These are phyloP conservation scores for Thoreauomyces humboldtii DNA, from an alignment of 192 early-diverging fungal genomes.

Conservation along the genomic window DNA sequence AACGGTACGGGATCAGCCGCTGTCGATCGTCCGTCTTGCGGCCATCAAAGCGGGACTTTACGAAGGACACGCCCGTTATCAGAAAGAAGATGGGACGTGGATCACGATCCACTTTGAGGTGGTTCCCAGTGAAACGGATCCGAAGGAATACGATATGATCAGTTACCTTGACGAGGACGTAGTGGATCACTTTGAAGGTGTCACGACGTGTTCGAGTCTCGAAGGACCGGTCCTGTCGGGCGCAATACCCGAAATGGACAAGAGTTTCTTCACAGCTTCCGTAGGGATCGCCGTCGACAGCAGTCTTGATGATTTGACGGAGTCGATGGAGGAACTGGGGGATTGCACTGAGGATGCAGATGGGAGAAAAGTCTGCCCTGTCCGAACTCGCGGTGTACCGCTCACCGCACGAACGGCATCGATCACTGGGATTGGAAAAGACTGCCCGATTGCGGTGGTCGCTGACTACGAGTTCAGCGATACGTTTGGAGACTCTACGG, in stretches of 20 bases:
- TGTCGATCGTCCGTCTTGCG: conserved; percentile 13
- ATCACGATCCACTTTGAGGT: conserved; percentile 11
- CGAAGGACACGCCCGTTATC: conserved; percentile 4
- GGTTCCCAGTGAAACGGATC: neutral
- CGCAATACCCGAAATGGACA: neutral
- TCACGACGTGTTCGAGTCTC: neutral
- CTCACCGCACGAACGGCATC: too few species aligned
- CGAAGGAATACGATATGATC: neutral
- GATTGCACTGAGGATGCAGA: too few species aligned
- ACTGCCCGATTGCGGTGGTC: conserved; percentile 25
- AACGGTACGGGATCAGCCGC: conserved; percentile 1
- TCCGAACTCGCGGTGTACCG: too few species aligned
- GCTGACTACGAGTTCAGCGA: conserved; percentile 23
- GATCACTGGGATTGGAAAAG: too few species aligned
- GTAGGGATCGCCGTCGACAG: too few species aligned
- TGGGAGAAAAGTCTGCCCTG: too few species aligned
- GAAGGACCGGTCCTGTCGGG: neutral
- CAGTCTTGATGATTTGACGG: too few species aligned
- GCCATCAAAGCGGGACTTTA: conserved; percentile 8
- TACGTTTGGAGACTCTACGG: conserved; percentile 19
- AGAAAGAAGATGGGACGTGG: neutral
- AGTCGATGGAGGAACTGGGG: too few species aligned
- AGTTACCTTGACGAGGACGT: conserved; percentile 14
- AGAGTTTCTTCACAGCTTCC: too few species aligned
- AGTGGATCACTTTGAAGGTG: neutral